phyloP scores from a whole-genome alignment of 2,329 filamentous ascomycete genomes.

The Zymoseptoria pseudotritici region DNA sequence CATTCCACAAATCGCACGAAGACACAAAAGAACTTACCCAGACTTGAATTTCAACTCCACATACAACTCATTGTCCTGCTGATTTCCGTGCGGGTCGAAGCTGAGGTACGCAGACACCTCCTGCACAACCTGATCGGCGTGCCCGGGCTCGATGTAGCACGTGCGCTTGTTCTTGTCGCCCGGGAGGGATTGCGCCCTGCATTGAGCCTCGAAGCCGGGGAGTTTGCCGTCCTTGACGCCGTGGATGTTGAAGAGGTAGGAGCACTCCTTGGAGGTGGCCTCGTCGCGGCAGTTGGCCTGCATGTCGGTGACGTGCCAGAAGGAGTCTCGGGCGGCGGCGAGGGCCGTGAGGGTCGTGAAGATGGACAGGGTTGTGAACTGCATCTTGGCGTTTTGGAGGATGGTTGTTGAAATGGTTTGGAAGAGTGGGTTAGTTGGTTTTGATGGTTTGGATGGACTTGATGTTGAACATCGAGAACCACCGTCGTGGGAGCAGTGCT shows the following conservation, averaged over 20 bases:
- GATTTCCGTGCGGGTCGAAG: neutral
- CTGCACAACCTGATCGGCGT: neutral
- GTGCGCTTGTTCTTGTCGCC: neutral
- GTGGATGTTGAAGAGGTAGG: too few species aligned
- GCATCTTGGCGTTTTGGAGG: neutral
- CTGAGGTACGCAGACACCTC: neutral
- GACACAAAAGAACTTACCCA: neutral
- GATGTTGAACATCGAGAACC: neutral
- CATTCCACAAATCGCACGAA: neutral
- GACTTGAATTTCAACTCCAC: neutral
- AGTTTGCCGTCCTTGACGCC: too few species aligned
- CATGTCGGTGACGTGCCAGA: too few species aligned
- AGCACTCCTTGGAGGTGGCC: too few species aligned
- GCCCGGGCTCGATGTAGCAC: neutral
- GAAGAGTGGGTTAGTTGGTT: neutral
- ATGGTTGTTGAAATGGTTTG: neutral
- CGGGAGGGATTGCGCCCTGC: too few species aligned
- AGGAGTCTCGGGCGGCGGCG: too few species aligned
- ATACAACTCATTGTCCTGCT: neutral
- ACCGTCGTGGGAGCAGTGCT: neutral
- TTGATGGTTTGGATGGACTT: neutral
- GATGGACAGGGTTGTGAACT: too few species aligned
- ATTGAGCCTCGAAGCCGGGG: too few species aligned
- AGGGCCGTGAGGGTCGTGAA: too few species aligned
- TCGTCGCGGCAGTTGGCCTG: too few species aligned